A percentile compares a stretch with the other conserved stretches of the same genome.
These are phyloP conservation scores for Scutellaria baicalensis DNA, from an alignment of 257 asterid genomes.

Conservation along the genomic window DNA sequence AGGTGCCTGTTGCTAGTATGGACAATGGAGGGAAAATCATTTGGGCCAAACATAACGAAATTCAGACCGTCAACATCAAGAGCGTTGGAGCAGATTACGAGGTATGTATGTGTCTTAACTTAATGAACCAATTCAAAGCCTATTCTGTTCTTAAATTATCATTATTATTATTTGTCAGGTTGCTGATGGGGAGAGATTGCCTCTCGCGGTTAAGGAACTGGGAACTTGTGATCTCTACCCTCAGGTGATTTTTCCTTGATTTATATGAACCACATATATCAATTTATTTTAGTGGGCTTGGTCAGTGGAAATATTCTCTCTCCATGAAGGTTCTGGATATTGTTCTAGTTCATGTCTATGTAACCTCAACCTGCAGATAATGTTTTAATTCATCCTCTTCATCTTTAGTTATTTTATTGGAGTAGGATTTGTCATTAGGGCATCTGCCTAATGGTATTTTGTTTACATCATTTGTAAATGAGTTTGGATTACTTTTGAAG, in stretches of 20 bases:
- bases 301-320: neutral
- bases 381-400: neutral
- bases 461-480: neutral
- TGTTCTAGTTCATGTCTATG: neutral
- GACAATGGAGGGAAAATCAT: conserved; percentile 94
- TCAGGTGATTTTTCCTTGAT: conserved; percentile 50
- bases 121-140: neutral
- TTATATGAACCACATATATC: conserved; percentile 7
- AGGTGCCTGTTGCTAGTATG: conserved; percentile 97
- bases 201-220: conserved; percentile 93
- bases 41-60: conserved; percentile 98
- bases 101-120: conserved; percentile 33
- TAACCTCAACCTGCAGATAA: neutral
- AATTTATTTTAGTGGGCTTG: neutral
- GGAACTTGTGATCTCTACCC: conserved; percentile 99
- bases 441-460: neutral
- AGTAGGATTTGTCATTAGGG: neutral
- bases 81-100: conserved; percentile 92
- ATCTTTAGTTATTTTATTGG: neutral
- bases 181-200: conserved; percentile 95
- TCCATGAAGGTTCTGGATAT: neutral
- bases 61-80: conserved; percentile 95
- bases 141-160: conserved; percentile 11
- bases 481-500: neutral
- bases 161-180: conserved; percentile 46